Conservation (phyloP, 495 filamentous ascomycete genomes). For the Neurospora sp. region DNA sequence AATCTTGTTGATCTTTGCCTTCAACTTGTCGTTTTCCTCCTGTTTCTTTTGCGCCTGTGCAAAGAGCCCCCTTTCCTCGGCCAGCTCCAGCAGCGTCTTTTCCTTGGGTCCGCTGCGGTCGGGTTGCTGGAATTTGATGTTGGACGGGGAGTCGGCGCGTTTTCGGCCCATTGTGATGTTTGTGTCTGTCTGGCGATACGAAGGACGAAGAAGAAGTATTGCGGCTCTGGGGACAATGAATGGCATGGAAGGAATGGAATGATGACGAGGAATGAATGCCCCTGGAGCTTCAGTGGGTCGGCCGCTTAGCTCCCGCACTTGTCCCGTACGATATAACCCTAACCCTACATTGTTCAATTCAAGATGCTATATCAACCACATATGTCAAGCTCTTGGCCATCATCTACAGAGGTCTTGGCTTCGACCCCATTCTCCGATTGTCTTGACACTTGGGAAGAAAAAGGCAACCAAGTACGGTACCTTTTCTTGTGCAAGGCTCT, state of each 20-base stretch:
- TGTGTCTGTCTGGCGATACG: neutral
- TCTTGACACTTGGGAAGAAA: neutral
- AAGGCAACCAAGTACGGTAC: neutral
- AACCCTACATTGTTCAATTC: neutral
- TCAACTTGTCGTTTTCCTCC: slow-evolving; percentile 16
- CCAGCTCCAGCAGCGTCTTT: slow-evolving; percentile 54
- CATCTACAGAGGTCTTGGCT: neutral
- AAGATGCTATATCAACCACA: neutral
- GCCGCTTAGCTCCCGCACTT: neutral
- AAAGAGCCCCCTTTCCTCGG: slow-evolving; percentile 47
- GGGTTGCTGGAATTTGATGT: slow-evolving; percentile 49
- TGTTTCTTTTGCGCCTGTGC: slow-evolving; percentile 25
- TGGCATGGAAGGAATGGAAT: neutral
- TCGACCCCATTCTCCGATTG: neutral
- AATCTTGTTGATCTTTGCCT: slow-evolving; percentile 6
- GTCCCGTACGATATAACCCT: no score
- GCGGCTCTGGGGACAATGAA: neutral
- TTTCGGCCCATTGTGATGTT: slow-evolving; percentile 30
- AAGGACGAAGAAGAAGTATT: neutral
- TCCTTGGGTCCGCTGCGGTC: slow-evolving; percentile 44
- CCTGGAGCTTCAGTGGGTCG: neutral
- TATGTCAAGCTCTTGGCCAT: neutral
- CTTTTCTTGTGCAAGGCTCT: neutral
- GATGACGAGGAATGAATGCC: neutral
- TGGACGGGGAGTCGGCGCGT: slow-evolving; percentile 34